Percentiles rank a stretch among this genome's conserved stretches.
Evolutionary conservation across 2,329 filamentous ascomycete genomes (phyloP).

Genomic region (Acephala macrosclerotiorum): DNA sequence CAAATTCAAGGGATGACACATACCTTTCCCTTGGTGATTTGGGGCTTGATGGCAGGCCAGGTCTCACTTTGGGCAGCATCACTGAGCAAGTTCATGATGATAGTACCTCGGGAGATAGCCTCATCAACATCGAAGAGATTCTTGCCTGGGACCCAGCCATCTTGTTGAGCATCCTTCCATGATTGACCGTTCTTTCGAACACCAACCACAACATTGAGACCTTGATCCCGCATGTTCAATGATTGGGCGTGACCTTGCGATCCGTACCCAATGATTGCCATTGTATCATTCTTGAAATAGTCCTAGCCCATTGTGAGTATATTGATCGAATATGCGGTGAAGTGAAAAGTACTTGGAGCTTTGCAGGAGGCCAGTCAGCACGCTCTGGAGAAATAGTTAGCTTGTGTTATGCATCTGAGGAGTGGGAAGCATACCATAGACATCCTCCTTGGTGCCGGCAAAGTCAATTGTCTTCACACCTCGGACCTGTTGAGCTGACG

Average conservation of each 20-base stretch:
- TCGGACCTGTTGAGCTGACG: constrained; percentile 65
- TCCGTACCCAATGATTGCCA: constrained; percentile 97
- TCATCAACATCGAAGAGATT: constrained; percentile 99
- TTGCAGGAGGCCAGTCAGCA: constrained; percentile 97
- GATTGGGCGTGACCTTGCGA: constrained; percentile 99
- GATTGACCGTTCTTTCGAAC: constrained; percentile 98
- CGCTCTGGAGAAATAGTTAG: constrained; percentile 70
- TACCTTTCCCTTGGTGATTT: constrained; percentile 98
- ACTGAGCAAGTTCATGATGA: constrained; percentile 98
- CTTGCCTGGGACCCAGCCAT: constrained; percentile 98
- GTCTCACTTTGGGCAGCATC: constrained; percentile 99
- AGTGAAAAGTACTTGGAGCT: constrained; percentile 79
- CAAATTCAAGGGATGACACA: constrained; percentile 37
- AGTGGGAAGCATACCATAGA: constrained; percentile 74
- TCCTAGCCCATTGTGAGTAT: constrained; percentile 63
- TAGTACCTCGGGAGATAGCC: constrained; percentile 90
- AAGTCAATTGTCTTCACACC: constrained; percentile 99
- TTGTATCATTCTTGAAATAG: constrained; percentile 99
- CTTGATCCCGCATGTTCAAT: constrained; percentile 99
- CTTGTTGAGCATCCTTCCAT: constrained; percentile 96
- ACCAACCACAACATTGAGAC: constrained; percentile 98
- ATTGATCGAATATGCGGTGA: constrained; percentile 25
- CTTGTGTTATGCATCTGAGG: constrained; percentile 17
- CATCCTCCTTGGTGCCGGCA: constrained; percentile 88
- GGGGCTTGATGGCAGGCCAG: constrained; percentile 97